Evolutionary conservation across 2,329 filamentous ascomycete species (phyloP), one percentile per base, ranked within the genome.

Genomic region (Dactylellina haptotyla): DNA sequence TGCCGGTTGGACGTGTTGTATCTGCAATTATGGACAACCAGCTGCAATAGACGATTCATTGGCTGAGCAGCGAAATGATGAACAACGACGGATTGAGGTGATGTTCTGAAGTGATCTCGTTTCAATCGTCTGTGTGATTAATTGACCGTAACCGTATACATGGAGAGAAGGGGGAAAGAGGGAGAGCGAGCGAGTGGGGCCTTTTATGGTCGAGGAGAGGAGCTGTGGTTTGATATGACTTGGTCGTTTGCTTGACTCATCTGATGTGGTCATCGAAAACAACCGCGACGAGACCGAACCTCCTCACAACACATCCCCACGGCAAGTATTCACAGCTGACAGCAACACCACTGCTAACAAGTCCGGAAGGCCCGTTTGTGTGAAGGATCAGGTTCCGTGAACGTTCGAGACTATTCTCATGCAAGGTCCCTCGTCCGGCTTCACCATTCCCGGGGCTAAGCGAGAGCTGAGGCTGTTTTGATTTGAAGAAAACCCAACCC

Each of bases 1-100:
- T 66, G 69, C 61, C 61, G 61, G 51, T 73, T 66, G 26, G 56
- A 54, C 39, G 69, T 66, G 61, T 73, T 61, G 53, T 66, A 57
- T 37, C 37, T 66, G 62, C 32, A 46, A 46, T 72, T 63, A 58
- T 32, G 59, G 26, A 61, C 46, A 41, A 65, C 61, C 54, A 73
- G 61, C 41, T 20, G 41, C 43, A 50, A 53, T 26, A 73, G 69
- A 73, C 69, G 69, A 73, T 73, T 73, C 69, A 73, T 73, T 73
- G 69, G 54, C 67, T 23, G 48, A 20, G 20, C 34, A 34, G 53
- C 16, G 28, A n/a, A 32, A 26, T 26, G 23, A 50, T 45, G 20
- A 50, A 61, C 10, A 46, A 10, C 16, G 16, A 12, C 9, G 23
- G 16, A 46, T 9, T 18, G 16, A 34, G n/a, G 4, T 43, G 39